Evolutionary conservation across 768 basidiomycete species (phyloP).

Genomic region (Krasilnikovozyma curviuscula): DNA sequence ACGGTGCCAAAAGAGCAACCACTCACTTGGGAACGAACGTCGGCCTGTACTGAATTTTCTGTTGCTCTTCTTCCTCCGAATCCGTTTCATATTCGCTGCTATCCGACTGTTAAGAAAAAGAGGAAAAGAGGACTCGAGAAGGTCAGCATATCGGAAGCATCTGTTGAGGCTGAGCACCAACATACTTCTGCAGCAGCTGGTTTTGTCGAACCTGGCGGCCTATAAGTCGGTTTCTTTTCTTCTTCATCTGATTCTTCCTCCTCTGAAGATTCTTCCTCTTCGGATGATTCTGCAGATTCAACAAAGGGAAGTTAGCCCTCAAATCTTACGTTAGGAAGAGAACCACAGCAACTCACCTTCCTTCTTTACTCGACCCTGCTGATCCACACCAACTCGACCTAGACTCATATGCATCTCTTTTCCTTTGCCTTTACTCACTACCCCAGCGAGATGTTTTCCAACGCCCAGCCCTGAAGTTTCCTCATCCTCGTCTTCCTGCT

Average conservation of each 20-base stretch:
- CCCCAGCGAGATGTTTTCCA: neutral
- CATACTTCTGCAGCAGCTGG: constrained; percentile 1
- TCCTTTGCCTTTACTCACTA: neutral
- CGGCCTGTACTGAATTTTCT: constrained; percentile 60
- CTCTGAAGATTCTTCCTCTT: neutral
- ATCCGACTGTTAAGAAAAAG: constrained; percentile 12
- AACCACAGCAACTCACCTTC: constrained; percentile 3
- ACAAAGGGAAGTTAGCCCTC: neutral
- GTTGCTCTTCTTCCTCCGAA: constrained; percentile 25
- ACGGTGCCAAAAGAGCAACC: neutral
- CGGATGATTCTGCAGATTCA: neutral
- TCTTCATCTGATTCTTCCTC: constrained; percentile 4
- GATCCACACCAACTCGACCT: constrained; percentile 6
- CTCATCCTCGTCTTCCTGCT: constrained; percentile 12
- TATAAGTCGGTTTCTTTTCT: constrained; percentile 1
- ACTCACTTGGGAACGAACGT: constrained; percentile 86
- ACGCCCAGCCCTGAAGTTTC: constrained; percentile 13
- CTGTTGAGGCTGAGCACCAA: constrained; percentile 16
- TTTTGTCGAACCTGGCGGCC: neutral
- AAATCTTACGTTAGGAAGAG: too few species aligned
- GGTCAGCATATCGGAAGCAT: constrained; percentile 25
- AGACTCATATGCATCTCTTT: neutral
- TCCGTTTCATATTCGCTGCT: constrained; percentile 23
- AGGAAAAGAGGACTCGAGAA: constrained; percentile 1
- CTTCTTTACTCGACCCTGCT: constrained; percentile 3